phyloP scores from a whole-genome alignment of 1,139 yeast species.

The Wickerhamomyces sp. region DNA sequence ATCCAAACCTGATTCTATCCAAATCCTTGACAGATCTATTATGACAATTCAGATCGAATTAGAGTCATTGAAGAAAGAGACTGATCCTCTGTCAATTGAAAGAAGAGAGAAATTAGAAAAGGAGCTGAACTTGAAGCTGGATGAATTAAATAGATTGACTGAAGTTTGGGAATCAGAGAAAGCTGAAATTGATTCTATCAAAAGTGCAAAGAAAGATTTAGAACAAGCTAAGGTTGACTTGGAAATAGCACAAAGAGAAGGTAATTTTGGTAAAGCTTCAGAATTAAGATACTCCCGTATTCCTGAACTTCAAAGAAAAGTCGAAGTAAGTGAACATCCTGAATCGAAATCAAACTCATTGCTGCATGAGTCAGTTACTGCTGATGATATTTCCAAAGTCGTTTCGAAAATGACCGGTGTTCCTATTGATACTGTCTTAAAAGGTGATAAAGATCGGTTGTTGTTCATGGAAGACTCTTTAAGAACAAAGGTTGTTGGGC shows the following conservation, averaged over 20 bases:
- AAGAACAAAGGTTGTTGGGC: constrained; percentile 82
- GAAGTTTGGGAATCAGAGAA: constrained; percentile 85
- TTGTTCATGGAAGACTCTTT: constrained; percentile 81
- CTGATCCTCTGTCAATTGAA: constrained; percentile 77
- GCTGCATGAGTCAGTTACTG: constrained; percentile 87
- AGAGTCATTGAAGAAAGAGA: constrained; percentile 89
- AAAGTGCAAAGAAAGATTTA: constrained; percentile 71
- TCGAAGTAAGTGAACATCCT: constrained; percentile 47
- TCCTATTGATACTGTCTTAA: constrained; percentile 86
- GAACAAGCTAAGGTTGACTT: constrained; percentile 82
- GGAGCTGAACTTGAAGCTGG: constrained; percentile 57
- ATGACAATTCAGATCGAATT: constrained; percentile 95
- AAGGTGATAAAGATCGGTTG: constrained; percentile 90
- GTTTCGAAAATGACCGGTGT: constrained; percentile 94
- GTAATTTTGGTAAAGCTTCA: constrained; percentile 85
- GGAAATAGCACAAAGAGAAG: constrained; percentile 77
- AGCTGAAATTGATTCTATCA: constrained; percentile 67
- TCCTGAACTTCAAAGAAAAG: constrained; percentile 67
- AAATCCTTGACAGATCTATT: constrained; percentile 79
- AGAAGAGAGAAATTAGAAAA: constrained; percentile 62
- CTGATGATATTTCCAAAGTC: constrained; percentile 90
- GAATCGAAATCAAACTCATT: constrained; percentile 35
- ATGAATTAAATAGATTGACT: constrained; percentile 65
- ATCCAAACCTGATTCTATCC: constrained; percentile 92
- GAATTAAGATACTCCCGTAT: constrained; percentile 83